Base-by-base conservation (phyloP, 257 asterid species). In the Solanum sparsipilum region DNA sequence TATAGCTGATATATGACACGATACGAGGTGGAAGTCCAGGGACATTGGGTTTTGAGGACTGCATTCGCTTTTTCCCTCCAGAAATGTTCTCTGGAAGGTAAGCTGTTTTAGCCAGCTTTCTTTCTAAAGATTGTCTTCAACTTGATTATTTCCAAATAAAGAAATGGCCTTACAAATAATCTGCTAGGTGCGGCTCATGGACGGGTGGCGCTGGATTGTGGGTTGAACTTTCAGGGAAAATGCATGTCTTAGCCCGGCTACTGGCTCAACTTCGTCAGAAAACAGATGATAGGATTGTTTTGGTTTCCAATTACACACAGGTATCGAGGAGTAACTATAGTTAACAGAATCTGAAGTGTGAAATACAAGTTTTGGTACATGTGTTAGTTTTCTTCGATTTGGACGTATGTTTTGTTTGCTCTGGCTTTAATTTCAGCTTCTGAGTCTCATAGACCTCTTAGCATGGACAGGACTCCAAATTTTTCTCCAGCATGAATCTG, bases 181-280 rank as follows among this genome's bases (percentile, higher is more conserved):
- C 88, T 86, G 86, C 75, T 92, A 97, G 99, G 90, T 96, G 98
- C 87, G 98, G 99, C 89, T 87, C 98, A 13, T 97, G 99, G 99
- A 95, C 96, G 32, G 99, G 99, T 86, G 99, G 98, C 46, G 96
- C 93, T 90, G 99, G 99, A 79, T 86, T 93, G 84, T 97, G 99
- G 99, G 98, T 97, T 91, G 98, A 97, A 91, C 93, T 97, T 89
- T 97, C 99, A 2, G 99, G 99, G 90, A 97, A 97, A 95, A 97
- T 97, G 98, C 96, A 96, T 52, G 97, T 97, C 85, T 93, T 97
- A 90, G 98, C 99, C 87, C 95, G 98, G 70, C 92, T 97, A 90
- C 97, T 97, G 87, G 97, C 96, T 91, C 98, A 95, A 82, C 98
- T 97, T 86, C 98, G 96, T 65, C 96, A 92, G 84, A 93, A 90